Conservation (phyloP, 1,284 basidiomycete genomes). For the Marasmius oreades region DNA sequence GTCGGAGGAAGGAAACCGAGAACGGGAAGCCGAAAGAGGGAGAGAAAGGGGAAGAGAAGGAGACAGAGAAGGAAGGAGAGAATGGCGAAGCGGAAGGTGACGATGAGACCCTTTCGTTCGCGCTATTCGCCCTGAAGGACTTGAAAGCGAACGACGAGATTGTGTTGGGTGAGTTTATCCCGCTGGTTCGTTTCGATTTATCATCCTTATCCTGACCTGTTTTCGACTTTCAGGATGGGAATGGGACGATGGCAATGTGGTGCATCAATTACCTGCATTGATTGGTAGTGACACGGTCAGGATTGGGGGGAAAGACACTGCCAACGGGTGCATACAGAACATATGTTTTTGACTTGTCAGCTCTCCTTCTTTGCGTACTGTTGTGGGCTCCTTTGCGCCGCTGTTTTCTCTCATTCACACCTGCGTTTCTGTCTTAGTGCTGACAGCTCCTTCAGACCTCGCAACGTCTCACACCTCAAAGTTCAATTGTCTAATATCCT, state of each 20-base stretch:
- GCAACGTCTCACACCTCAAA: constrained; percentile 52
- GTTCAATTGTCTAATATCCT: constrained; percentile 69
- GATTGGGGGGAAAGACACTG: background rate
- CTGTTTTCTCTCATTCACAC: constrained; percentile 13
- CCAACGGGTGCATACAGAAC: too few relatives aligned
- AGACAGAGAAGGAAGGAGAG: constrained; percentile 1
- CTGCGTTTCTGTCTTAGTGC: constrained; percentile 13
- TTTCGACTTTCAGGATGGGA: constrained; percentile 97
- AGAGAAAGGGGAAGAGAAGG: constrained; percentile 13
- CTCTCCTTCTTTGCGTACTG: constrained; percentile 15
- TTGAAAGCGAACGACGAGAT: constrained; percentile 79
- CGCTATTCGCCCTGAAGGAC: constrained; percentile 79
- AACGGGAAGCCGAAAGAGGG: constrained; percentile 6
- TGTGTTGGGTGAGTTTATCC: background rate
- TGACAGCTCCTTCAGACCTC: constrained; percentile 33
- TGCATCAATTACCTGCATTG: constrained; percentile 78
- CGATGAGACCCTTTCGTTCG: constrained; percentile 64
- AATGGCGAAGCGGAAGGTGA: constrained; percentile 21
- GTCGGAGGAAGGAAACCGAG: constrained; percentile 32
- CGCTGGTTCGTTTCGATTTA: background rate
- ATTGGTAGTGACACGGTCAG: constrained; percentile 55
- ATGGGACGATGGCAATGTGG: constrained; percentile 91
- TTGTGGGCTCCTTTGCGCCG: too few relatives aligned
- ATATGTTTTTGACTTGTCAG: too few relatives aligned
- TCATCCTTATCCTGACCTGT: background rate